phyloP scores from a whole-genome alignment of 1,284 basidiomycete genomes.

The Apiotrichum montevideense region DNA sequence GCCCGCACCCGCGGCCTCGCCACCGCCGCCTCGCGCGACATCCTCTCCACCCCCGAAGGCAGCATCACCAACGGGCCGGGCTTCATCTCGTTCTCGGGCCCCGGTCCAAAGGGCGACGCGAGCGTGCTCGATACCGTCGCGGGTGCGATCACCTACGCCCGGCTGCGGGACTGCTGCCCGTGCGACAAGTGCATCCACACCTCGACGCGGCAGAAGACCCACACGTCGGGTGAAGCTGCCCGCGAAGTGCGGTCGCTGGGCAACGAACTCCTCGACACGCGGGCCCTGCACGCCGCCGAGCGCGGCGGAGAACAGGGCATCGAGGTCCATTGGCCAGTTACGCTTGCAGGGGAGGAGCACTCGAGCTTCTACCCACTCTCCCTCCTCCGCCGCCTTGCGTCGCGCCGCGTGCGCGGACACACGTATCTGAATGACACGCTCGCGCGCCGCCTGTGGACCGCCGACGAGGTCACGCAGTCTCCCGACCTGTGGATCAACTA shows the following conservation, averaged over 20 bases:
- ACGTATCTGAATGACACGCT: slow-evolving; percentile 12
- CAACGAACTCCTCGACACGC: slow-evolving; percentile 50
- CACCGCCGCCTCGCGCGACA: neutral
- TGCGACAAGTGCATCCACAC: slow-evolving; percentile 61
- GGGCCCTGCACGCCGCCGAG: slow-evolving; percentile 5
- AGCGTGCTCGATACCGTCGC: neutral
- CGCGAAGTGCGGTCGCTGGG: slow-evolving; percentile 31
- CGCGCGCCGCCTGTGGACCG: slow-evolving; percentile 10
- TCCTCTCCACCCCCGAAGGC: slow-evolving; percentile 1
- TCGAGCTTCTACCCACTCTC: slow-evolving; percentile 13
- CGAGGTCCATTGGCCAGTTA: slow-evolving; percentile 8
- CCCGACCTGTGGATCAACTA: slow-evolving; percentile 9
- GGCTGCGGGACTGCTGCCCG: slow-evolving; percentile 57
- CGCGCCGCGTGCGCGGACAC: slow-evolving; percentile 7
- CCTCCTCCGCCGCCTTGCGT: slow-evolving; percentile 10
- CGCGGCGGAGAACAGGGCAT: slow-evolving; percentile 6
- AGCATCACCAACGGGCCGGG: slow-evolving; percentile 10
- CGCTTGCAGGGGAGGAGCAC: slow-evolving; percentile 5
- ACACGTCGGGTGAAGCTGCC: slow-evolving; percentile 47
- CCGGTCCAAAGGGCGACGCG: slow-evolving; percentile 6
- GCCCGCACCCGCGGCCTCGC: neutral
- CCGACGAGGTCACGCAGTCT: neutral
- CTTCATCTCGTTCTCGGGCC: slow-evolving; percentile 9
- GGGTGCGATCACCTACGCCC: slow-evolving; percentile 33
- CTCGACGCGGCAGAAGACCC: slow-evolving; percentile 68